A percentile compares a stretch with the other conserved stretches of the same genome.
Evolutionary conservation across 352 stramenopile species (phyloP).

Genomic region (Plasmopara viticola): DNA sequence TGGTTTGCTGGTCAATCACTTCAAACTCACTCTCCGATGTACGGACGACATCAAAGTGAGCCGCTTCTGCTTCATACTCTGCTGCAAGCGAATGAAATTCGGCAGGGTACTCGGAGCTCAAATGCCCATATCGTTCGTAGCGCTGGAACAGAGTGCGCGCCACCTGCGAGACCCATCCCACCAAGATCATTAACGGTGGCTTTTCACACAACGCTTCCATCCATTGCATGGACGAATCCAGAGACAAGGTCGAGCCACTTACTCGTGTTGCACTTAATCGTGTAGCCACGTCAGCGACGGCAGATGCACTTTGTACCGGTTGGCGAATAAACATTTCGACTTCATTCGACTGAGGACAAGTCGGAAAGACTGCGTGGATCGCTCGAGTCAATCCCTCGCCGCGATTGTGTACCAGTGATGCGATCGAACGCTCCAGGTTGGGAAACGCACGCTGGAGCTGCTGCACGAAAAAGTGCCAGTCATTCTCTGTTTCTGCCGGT

Average conservation of each 20-base stretch:
- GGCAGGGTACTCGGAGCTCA: slow-evolving; percentile 67
- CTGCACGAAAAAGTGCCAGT: slow-evolving; percentile 66
- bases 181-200: slow-evolving; percentile 70
- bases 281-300: slow-evolving; percentile 2
- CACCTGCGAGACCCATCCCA: slow-evolving; percentile 76
- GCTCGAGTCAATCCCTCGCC: slow-evolving; percentile 43
- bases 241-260: slow-evolving; percentile 11
- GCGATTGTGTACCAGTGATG: slow-evolving; percentile 64
- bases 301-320: slow-evolving; percentile 2
- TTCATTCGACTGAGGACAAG: slow-evolving; percentile 46
- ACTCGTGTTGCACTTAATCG: slow-evolving; percentile 1
- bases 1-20: slow-evolving; percentile 64
- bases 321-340: slow-evolving; percentile 50
- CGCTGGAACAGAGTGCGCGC: slow-evolving; percentile 68
- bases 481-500: slow-evolving; percentile 40
- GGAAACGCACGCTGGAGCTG: slow-evolving; percentile 52
- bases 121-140: slow-evolving; percentile 64
- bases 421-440: slow-evolving; percentile 39
- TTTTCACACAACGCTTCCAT: slow-evolving; percentile 58
- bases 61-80: slow-evolving; percentile 58
- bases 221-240: slow-evolving; percentile 49
- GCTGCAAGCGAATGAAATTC: slow-evolving; percentile 58
- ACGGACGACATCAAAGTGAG: slow-evolving; percentile 57
- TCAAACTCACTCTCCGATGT: slow-evolving; percentile 68
- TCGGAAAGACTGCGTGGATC: slow-evolving; percentile 40